phyloP scores from a whole-genome alignment of 768 basidiomycete genomes.

The Leucocoprinus leucothites region DNA sequence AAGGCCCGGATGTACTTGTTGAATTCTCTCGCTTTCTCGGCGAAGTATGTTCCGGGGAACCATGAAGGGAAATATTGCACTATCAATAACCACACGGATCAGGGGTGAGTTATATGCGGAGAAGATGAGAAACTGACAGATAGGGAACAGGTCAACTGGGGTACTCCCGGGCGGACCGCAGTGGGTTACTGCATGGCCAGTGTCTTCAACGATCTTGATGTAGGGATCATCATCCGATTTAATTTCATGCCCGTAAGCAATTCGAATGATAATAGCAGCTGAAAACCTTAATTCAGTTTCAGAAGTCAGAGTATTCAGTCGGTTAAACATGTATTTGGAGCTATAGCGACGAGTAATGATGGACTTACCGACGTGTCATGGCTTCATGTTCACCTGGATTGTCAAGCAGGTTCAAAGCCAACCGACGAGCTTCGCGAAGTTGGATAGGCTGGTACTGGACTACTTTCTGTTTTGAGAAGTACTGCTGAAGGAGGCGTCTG shows the following conservation, averaged over 20 bases:
- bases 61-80: constrained; percentile 5
- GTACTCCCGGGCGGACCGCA: constrained; percentile 2
- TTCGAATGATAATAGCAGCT: not conserved
- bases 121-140: not conserved
- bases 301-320: too few species aligned
- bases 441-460: not conserved
- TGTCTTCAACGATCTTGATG: not conserved
- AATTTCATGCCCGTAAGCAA: constrained; percentile 6
- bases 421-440: not conserved
- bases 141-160: constrained; percentile 8
- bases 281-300: not conserved
- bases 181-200: constrained; percentile 1
- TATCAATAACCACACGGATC: not conserved
- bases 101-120: not conserved
- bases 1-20: not conserved
- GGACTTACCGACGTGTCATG: not conserved
- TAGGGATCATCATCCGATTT: not conserved
- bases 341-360: not conserved
- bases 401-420: not conserved
- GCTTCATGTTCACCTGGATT: not conserved
- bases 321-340: too few species aligned
- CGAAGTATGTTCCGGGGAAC: constrained; percentile 2
- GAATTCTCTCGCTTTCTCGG: not conserved
- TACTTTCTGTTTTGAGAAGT: not conserved
- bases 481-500: constrained; percentile 1